phyloP scores from a whole-genome alignment of 2,329 filamentous ascomycete species.

The Gaeumannomyces tritici region DNA sequence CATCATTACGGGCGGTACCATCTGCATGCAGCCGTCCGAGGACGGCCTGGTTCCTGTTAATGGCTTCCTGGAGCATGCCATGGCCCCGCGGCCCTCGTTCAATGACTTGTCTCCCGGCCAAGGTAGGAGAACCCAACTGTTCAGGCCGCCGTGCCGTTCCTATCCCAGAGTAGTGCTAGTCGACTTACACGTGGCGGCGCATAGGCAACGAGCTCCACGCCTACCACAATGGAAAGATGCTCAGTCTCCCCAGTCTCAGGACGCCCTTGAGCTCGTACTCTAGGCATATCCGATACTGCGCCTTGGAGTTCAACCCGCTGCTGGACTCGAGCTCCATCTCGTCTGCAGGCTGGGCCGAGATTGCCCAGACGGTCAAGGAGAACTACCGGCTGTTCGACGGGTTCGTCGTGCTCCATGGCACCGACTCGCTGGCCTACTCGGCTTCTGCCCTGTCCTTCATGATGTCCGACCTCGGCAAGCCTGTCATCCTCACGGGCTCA shows the following conservation, averaged over 20 bases:
- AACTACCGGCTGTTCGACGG: slow-evolving; percentile 88
- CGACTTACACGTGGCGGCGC: neutral
- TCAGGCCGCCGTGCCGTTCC: neutral
- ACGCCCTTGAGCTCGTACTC: slow-evolving; percentile 75
- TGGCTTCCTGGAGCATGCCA: slow-evolving; percentile 72
- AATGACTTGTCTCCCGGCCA: slow-evolving; percentile 55
- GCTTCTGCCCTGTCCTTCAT: slow-evolving; percentile 89
- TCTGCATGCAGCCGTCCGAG: slow-evolving; percentile 79
- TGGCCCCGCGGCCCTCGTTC: slow-evolving; percentile 75
- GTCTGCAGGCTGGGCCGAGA: slow-evolving; percentile 75
- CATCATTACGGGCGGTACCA: slow-evolving; percentile 83
- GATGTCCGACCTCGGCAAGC: slow-evolving; percentile 83
- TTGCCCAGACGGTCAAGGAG: slow-evolving; percentile 66
- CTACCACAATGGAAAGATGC: slow-evolving; percentile 36
- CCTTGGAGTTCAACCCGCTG: slow-evolving; percentile 74
- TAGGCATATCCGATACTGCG: slow-evolving; percentile 71
- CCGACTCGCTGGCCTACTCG: slow-evolving; percentile 82
- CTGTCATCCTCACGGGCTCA: slow-evolving; percentile 75
- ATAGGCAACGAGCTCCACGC: slow-evolving; percentile 37
- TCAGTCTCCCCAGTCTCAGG: slow-evolving; percentile 57
- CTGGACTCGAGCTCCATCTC: slow-evolving; percentile 89
- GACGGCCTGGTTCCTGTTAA: slow-evolving; percentile 72
- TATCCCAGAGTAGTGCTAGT: neutral
- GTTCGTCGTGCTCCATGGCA: slow-evolving; percentile 85
- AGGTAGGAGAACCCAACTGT: neutral